Conservation (phyloP, 2,329 filamentous ascomycete species). For the Fusarium beomiforme region DNA sequence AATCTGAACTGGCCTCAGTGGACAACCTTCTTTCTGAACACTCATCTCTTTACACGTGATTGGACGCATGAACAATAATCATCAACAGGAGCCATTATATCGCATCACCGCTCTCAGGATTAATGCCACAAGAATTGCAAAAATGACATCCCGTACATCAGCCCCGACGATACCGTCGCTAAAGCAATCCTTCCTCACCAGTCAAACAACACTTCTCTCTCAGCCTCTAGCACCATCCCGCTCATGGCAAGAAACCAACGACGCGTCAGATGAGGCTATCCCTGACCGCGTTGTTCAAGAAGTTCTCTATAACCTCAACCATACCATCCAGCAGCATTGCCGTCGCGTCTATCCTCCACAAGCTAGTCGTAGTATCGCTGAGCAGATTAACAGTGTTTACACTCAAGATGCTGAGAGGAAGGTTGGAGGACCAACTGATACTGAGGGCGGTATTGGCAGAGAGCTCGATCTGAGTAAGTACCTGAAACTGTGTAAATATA, state of each 20-base stretch:
- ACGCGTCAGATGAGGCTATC: constrained; percentile 53
- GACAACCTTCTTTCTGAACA: background rate
- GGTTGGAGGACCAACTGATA: constrained; percentile 49
- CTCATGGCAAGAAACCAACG: constrained; percentile 61
- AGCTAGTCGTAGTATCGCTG: constrained; percentile 75
- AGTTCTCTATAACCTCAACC: constrained; percentile 67
- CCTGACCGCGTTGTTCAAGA: constrained; percentile 64
- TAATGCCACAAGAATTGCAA: background rate
- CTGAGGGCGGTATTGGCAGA: constrained; percentile 49
- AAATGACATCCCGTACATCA: constrained; percentile 25
- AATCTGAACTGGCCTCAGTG: background rate
- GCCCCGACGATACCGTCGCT: constrained; percentile 67
- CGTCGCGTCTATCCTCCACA: constrained; percentile 73
- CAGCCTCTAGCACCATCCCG: constrained; percentile 66
- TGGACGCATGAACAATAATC: constrained; percentile 1
- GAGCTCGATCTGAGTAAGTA: constrained; percentile 59
- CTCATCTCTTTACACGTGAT: constrained; percentile 16
- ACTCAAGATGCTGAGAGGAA: constrained; percentile 57
- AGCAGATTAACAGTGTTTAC: constrained; percentile 77
- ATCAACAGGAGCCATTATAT: background rate
- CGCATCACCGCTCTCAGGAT: background rate
- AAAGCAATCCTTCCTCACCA: constrained; percentile 71
- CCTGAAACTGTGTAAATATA: too few species aligned
- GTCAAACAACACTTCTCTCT: constrained; percentile 71
- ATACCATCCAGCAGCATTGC: constrained; percentile 70